Percentiles rank a stretch among this genome's conserved stretches.
phyloP scores from a whole-genome alignment of 192 early-diverging fungal species.

The Coemansia biformis region DNA sequence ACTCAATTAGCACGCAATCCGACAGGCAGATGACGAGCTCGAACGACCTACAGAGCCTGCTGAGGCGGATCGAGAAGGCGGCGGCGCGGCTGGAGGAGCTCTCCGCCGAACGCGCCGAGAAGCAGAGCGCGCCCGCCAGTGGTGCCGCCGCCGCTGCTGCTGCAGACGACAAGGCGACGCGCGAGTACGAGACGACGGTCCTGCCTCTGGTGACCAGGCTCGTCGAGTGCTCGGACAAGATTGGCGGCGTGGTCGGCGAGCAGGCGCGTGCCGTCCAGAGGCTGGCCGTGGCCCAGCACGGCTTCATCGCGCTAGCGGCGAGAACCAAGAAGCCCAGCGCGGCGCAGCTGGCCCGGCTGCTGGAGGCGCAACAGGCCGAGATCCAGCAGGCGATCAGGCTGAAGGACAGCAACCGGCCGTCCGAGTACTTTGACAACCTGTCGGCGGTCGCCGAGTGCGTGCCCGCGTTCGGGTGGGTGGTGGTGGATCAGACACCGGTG shows the following conservation, averaged over 20 bases:
- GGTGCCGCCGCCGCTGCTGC: slow-evolving; percentile 8
- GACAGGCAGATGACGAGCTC: slow-evolving; percentile 36
- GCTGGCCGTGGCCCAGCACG: slow-evolving; percentile 65
- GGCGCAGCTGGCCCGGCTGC: slow-evolving; percentile 56
- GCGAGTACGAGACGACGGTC: slow-evolving; percentile 54
- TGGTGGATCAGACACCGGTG: slow-evolving; percentile 78
- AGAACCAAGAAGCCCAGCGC: slow-evolving; percentile 71
- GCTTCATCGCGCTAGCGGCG: slow-evolving; percentile 69
- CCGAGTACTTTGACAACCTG: slow-evolving; percentile 73
- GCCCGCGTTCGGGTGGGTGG: slow-evolving; percentile 89
- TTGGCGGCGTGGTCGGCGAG: slow-evolving; percentile 61
- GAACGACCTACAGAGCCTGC: slow-evolving; percentile 54
- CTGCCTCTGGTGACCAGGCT: slow-evolving; percentile 37
- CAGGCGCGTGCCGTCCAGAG: slow-evolving; percentile 58
- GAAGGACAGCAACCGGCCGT: slow-evolving; percentile 73
- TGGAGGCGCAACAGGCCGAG: slow-evolving; percentile 64
- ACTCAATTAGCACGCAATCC: too few species aligned
- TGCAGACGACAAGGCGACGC: slow-evolving; percentile 39
- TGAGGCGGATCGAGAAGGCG: slow-evolving; percentile 89
- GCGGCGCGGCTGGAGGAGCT: slow-evolving; percentile 86
- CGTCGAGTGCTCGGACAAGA: slow-evolving; percentile 31
- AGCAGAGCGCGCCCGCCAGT: too few species aligned
- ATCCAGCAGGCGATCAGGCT: slow-evolving; percentile 63
- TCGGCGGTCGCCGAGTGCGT: slow-evolving; percentile 83
- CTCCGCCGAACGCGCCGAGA: slow-evolving; percentile 54